phyloP scores from a whole-genome alignment of 1,284 basidiomycete species.

The Sanguinoderma infundibulare region DNA sequence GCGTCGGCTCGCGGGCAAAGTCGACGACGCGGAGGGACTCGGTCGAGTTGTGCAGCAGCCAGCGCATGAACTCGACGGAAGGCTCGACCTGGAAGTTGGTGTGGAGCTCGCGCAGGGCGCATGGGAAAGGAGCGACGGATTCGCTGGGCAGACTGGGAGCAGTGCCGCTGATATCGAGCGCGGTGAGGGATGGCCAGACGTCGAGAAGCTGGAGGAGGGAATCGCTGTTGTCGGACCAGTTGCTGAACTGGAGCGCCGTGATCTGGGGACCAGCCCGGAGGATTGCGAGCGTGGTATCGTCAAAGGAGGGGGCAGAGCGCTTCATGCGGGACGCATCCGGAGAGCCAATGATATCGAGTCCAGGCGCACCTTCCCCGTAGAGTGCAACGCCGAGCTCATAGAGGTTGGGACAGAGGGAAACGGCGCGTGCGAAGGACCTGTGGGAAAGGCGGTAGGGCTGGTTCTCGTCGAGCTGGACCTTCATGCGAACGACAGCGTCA shows the following conservation, averaged over 20 bases:
- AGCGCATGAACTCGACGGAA: conserved; percentile 61
- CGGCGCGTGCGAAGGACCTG: conserved; percentile 58
- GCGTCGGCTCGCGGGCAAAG: conserved; percentile 59
- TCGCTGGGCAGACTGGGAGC: conserved; percentile 53
- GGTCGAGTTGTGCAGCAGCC: conserved; percentile 65
- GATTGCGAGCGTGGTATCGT: conserved; percentile 52
- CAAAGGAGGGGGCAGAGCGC: conserved; percentile 57
- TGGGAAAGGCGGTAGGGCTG: conserved; percentile 62
- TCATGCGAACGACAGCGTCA: conserved; percentile 55
- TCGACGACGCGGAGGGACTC: conserved; percentile 55
- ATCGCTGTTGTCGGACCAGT: conserved; percentile 68
- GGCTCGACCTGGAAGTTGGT: conserved; percentile 66
- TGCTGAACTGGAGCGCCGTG: conserved; percentile 60
- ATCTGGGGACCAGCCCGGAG: conserved; percentile 60
- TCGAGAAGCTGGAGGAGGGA: conserved; percentile 65
- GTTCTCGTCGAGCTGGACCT: conserved; percentile 64
- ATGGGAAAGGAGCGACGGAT: conserved; percentile 48
- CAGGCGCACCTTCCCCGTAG: conserved; percentile 57
- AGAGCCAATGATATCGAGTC: conserved; percentile 49
- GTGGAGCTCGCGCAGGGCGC: conserved; percentile 53
- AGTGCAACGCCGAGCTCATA: conserved; percentile 57
- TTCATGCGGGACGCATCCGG: conserved; percentile 52
- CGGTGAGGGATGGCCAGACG: conserved; percentile 58
- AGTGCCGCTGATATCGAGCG: conserved; percentile 62
- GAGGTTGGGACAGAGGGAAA: conserved; percentile 62